phyloP scores from a whole-genome alignment of 805 yeast genomes.

The Nakazawaea peltata region DNA sequence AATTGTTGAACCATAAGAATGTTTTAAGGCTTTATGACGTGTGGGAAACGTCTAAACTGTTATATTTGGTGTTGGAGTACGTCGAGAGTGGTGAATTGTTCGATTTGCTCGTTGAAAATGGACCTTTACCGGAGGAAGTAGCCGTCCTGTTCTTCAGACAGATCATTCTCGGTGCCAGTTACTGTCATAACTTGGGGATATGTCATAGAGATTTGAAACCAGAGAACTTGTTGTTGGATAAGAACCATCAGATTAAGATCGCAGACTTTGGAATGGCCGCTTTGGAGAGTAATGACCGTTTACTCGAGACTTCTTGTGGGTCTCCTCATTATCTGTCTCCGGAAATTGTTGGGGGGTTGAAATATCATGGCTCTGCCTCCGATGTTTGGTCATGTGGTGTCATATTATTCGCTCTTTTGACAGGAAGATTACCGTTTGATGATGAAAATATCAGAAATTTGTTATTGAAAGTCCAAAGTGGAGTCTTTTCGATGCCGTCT shows the following conservation, averaged over 20 bases:
- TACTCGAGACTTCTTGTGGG: constrained; percentile 77
- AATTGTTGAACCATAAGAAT: constrained; percentile 86
- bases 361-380: constrained; percentile 77
- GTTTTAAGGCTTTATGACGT: constrained; percentile 92
- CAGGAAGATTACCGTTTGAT: constrained; percentile 80
- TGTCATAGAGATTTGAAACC: constrained; percentile 81
- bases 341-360: constrained; percentile 71
- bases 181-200: constrained; percentile 74
- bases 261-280: constrained; percentile 94
- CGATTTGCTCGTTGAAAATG: constrained; percentile 63
- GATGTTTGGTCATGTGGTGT: constrained; percentile 91
- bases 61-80: constrained; percentile 71
- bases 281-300: constrained; percentile 58
- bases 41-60: constrained; percentile 93
- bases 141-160: constrained; percentile 74
- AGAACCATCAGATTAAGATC: constrained; percentile 58
- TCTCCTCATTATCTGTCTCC: constrained; percentile 89
- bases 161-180: constrained; percentile 69
- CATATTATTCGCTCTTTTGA: constrained; percentile 66
- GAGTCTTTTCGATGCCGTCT: constrained; percentile 65
- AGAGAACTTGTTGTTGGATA: constrained; percentile 65
- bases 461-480: constrained; percentile 68
- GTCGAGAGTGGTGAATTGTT: constrained; percentile 87
- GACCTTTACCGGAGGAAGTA: constrained; percentile 63
- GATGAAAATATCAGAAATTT: constrained; percentile 71